Conservation (phyloP, 2,329 filamentous ascomycete genomes). For the Calonectria hawksworthii region DNA sequence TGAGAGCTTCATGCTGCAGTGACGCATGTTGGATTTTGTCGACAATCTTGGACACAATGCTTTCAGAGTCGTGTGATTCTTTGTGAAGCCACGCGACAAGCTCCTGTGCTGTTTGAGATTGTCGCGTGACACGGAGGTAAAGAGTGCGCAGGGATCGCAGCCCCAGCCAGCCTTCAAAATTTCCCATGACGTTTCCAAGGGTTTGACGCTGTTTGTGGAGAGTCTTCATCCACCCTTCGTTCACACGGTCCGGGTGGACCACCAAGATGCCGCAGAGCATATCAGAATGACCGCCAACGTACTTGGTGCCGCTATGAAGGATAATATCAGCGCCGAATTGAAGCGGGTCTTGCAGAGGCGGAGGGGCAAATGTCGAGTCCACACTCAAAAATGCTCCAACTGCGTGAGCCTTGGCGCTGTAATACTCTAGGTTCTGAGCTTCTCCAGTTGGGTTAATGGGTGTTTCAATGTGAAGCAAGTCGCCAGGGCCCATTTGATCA, state of each 20-base stretch:
- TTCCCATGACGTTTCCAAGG: neutral
- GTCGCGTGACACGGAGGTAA: neutral
- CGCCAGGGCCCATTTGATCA: neutral
- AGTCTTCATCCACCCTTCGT: neutral
- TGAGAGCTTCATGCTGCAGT: neutral
- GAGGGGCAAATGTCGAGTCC: neutral
- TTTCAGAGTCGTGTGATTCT: neutral
- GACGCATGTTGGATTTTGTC: neutral
- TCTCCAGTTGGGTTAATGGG: neutral
- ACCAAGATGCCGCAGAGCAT: neutral
- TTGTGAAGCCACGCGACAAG: neutral
- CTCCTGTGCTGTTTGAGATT: neutral
- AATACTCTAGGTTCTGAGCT: neutral
- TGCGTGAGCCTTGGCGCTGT: neutral
- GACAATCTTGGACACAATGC: neutral
- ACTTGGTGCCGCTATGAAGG: neutral
- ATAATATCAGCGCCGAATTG: neutral
- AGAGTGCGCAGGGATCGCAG: constrained; percentile 1
- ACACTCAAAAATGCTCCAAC: neutral
- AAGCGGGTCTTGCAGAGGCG: neutral
- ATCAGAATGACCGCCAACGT: neutral
- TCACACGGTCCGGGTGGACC: neutral
- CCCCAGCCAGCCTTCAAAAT: neutral
- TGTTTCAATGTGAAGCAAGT: neutral
- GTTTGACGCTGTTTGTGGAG: neutral